Evolutionary conservation across 148 eudicot species (phyloP), one percentile per base, ranked within the genome.

Genomic region (Rhododendron molle): DNA sequence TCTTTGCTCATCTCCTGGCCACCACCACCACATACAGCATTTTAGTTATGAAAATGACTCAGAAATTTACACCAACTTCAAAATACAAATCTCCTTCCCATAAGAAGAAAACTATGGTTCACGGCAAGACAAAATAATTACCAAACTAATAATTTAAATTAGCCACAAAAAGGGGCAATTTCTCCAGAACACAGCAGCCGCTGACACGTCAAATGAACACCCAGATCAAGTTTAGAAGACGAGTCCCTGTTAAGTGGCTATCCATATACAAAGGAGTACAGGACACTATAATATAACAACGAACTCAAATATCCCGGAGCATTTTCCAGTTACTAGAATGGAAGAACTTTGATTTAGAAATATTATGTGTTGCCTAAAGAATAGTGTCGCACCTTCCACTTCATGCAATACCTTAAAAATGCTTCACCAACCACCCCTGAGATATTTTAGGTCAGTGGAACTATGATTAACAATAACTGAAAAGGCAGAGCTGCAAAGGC

Each of bases 1-100:
- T 80, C 90, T 91, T 90, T 83, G 83, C 83, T 87, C 83, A 56
- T 79, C 56, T 89, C 90, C 98, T 91, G 89, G 43, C 34, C 83
- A 87, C 77, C 15, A 40, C 44, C 81, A 82, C 46, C 83, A 62
- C 36, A 77, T 30, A 85, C 30, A 81, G 46, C 36, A 38, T 21
- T 38, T 83, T 54, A 47, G 74, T 10, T 60, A 46, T 46, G 78
- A 86, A 8, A 67, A 65, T 49, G 83, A 47, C 49, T 3, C 28
- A 83, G 12, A 77, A 20, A 21, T 77, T 69, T 49, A 77, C 47
- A 30, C 65, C 72, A 71, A 60, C 26, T 46, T 26, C 54, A 30
- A 69, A 80, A 38, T 62, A n/a, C 82, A 40, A 74, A 44, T 23
- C 71, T 46, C 44, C 54, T 38, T 44, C 72, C 50, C 72, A 80